phyloP scores from a whole-genome alignment of 2,329 filamentous ascomycete species.

The Stemphylium beticola region DNA sequence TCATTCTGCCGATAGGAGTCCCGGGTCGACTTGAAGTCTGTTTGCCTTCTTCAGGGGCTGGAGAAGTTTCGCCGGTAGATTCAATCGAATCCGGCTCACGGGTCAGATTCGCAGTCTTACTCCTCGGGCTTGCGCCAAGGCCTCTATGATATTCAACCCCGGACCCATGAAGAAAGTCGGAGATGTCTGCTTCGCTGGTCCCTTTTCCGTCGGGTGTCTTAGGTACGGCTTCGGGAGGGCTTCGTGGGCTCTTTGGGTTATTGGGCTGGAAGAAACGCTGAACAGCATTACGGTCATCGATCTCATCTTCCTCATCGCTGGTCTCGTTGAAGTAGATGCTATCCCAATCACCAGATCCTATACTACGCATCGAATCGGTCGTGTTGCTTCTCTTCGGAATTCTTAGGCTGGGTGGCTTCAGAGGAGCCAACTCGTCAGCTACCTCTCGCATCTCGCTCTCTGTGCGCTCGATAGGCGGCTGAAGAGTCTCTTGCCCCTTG shows the following conservation, averaged over 20 bases:
- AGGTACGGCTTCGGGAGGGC: constrained; percentile 19
- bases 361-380: constrained; percentile 38
- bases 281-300: constrained; percentile 47
- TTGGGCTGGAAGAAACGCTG: constrained; percentile 46
- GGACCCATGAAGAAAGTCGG: constrained; percentile 40
- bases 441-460: constrained; percentile 58
- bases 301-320: constrained; percentile 55
- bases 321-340: constrained; percentile 56
- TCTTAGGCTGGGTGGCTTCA: constrained; percentile 33
- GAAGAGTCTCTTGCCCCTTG: constrained; percentile 51
- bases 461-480: constrained; percentile 50
- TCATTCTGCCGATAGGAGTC: constrained; percentile 32
- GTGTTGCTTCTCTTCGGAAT: constrained; percentile 32
- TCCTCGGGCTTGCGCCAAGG: constrained; percentile 38
- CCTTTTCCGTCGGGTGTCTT: constrained; percentile 34
- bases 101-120: constrained; percentile 17
- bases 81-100: constrained; percentile 41
- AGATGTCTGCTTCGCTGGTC: constrained; percentile 50
- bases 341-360: constrained; percentile 56
- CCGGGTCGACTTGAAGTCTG: constrained; percentile 28
- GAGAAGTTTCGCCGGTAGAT: constrained; percentile 25
- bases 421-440: constrained; percentile 47
- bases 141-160: constrained; percentile 49
- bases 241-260: constrained; percentile 24
- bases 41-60: constrained; percentile 18